Percentiles rank a stretch among this genome's conserved stretches.
Conservation (phyloP, 2,329 filamentous ascomycete genomes). For the Diplocarpon mali region DNA sequence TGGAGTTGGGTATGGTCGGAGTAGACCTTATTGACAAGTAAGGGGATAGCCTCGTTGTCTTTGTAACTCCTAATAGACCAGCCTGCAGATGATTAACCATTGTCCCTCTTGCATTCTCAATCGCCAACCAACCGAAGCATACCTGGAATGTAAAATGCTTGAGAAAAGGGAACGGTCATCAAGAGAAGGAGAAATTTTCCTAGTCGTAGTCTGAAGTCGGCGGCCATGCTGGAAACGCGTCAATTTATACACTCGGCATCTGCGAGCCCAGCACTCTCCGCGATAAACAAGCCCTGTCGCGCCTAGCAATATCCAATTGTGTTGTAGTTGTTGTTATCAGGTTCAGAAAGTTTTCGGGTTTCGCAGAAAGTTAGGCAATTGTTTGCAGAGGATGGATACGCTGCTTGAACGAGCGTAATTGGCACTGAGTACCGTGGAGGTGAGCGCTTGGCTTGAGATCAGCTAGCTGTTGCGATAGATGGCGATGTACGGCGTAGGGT, state of each 20-base stretch:
- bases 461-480: neutral
- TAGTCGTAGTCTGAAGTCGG: slow-evolving; percentile 24
- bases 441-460: slow-evolving; percentile 1
- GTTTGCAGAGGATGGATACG: neutral
- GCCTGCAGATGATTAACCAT: slow-evolving; percentile 36
- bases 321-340: neutral
- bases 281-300: neutral
- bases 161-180: slow-evolving; percentile 36
- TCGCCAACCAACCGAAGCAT: slow-evolving; percentile 22
- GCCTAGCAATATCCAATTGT: neutral
- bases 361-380: neutral
- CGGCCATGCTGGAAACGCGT: slow-evolving; percentile 13
- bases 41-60: slow-evolving; percentile 64
- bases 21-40: slow-evolving; percentile 89
- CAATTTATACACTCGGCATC: slow-evolving; percentile 10
- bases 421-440: slow-evolving; percentile 37
- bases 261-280: neutral
- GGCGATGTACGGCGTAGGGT: neutral
- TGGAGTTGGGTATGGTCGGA: slow-evolving; percentile 84
- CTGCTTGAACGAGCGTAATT: slow-evolving; percentile 37
- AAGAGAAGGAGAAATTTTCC: slow-evolving; percentile 38
- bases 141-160: slow-evolving; percentile 84
- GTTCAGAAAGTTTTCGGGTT: neutral
- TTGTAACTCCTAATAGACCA: slow-evolving; percentile 76
- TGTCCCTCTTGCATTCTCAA: neutral